These are phyloP conservation scores for Nepenthes gracilis DNA, from an alignment of 148 eudicot genomes.

Conservation along the genomic window DNA sequence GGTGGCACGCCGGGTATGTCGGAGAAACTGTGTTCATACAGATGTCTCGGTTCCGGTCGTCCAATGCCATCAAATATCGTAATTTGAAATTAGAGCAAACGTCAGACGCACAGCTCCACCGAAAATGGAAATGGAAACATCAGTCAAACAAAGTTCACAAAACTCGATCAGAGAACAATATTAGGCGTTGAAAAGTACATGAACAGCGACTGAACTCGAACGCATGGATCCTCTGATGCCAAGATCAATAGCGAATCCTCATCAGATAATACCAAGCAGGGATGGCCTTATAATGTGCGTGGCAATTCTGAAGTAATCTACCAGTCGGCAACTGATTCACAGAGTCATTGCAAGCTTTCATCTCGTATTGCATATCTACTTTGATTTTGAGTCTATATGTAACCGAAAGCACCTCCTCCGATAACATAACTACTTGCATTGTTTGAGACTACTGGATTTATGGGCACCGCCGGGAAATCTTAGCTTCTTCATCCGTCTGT, in stretches of 20 bases:
- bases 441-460: slow-evolving; percentile 61
- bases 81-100: neutral
- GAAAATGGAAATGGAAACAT: too few relatives aligned
- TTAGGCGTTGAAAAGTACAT: slow-evolving; percentile 21
- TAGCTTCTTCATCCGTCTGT: slow-evolving; percentile 82
- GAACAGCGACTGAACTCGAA: slow-evolving; percentile 77
- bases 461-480: slow-evolving; percentile 70
- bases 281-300: slow-evolving; percentile 73
- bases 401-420: slow-evolving; percentile 74
- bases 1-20: too few relatives aligned
- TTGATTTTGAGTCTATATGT: slow-evolving; percentile 23
- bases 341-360: neutral
- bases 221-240: slow-evolving; percentile 81
- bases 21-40: too few relatives aligned
- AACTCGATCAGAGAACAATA: too few relatives aligned
- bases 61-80: too few relatives aligned
- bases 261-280: slow-evolving; percentile 55
- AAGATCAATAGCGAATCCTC: slow-evolving; percentile 76
- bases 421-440: slow-evolving; percentile 59
- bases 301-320: slow-evolving; percentile 78
- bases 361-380: neutral
- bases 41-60: too few relatives aligned
- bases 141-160: too few relatives aligned
- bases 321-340: slow-evolving; percentile 56
- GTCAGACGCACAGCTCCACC: neutral